phyloP scores from a whole-genome alignment of 2,329 filamentous ascomycete genomes.

The Coniochaeta hoffmannii region DNA sequence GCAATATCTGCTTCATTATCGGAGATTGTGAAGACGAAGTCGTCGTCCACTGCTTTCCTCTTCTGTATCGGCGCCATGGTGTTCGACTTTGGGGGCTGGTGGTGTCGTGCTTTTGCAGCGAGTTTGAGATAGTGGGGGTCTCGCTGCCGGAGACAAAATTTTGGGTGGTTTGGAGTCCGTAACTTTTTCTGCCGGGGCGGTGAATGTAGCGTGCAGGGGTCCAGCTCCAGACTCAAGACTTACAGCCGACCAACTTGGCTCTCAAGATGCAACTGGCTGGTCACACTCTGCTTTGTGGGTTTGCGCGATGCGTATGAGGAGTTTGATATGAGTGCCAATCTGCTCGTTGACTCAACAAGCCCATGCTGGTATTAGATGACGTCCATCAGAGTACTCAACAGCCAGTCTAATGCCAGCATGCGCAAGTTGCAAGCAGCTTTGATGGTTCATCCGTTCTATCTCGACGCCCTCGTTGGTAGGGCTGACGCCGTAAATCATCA shows the following conservation, averaged over 20 bases:
- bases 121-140: slow-evolving; percentile 1
- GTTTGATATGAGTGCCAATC: too few relatives aligned
- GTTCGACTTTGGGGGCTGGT: not conserved
- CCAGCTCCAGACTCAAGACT: not conserved
- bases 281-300: too few relatives aligned
- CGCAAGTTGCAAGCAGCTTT: not conserved
- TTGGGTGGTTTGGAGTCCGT: not conserved
- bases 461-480: not conserved
- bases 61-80: slow-evolving; percentile 40
- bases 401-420: not conserved
- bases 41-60: slow-evolving; percentile 43
- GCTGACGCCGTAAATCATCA: not conserved
- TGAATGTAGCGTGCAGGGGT: not conserved
- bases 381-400: not conserved
- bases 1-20: slow-evolving; percentile 46
- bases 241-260: too few relatives aligned
- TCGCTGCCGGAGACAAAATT: not conserved
- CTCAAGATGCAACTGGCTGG: too few relatives aligned
- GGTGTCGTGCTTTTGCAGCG: not conserved
- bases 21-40: slow-evolving; percentile 53
- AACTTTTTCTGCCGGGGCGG: slow-evolving; percentile 1
- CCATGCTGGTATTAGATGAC: too few relatives aligned
- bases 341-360: too few relatives aligned
- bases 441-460: not conserved
- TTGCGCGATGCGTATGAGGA: too few relatives aligned